Percentiles rank a stretch among this genome's conserved stretches.
Evolutionary conservation across 73 alveolate species (phyloP).

Genomic region (Paramecium biaurelia): DNA sequence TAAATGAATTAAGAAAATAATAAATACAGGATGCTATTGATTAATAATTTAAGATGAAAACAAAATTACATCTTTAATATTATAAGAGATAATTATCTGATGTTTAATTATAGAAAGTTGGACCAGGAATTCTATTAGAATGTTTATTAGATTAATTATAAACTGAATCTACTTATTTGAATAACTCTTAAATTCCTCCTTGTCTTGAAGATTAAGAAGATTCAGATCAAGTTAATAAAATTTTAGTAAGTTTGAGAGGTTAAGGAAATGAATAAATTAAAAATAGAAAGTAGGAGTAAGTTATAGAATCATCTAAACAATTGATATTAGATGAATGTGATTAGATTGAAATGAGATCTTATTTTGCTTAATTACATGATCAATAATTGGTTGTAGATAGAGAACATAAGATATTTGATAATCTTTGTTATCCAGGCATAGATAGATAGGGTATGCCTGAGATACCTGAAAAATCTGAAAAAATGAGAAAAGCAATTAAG

Average conservation of each 20-base stretch:
- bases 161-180: not conserved
- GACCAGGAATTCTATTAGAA: slow-evolving; percentile 51
- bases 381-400: not conserved
- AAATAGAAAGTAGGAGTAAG: not conserved
- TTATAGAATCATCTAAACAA: not conserved
- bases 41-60: not conserved
- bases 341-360: slow-evolving; percentile 50
- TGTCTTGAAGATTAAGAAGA: slow-evolving; percentile 49
- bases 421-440: slow-evolving; percentile 80
- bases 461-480: slow-evolving; percentile 76
- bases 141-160: slow-evolving; percentile 36
- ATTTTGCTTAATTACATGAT: slow-evolving; percentile 44
- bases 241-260: not conserved
- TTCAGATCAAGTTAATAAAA: slow-evolving; percentile 51
- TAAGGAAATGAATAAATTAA: not conserved
- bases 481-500: slow-evolving; percentile 76
- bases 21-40: not conserved
- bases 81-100: not conserved
- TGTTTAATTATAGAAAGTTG: not conserved
- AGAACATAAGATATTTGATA: slow-evolving; percentile 53
- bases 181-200: slow-evolving; percentile 31
- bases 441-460: slow-evolving; percentile 85
- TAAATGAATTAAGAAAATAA: slow-evolving; percentile 26
- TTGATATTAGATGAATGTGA: slow-evolving; percentile 59
- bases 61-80: slow-evolving; percentile 30